Evolutionary conservation across 495 filamentous ascomycete genomes (phyloP).

Genomic region (Ramalina intermedia): DNA sequence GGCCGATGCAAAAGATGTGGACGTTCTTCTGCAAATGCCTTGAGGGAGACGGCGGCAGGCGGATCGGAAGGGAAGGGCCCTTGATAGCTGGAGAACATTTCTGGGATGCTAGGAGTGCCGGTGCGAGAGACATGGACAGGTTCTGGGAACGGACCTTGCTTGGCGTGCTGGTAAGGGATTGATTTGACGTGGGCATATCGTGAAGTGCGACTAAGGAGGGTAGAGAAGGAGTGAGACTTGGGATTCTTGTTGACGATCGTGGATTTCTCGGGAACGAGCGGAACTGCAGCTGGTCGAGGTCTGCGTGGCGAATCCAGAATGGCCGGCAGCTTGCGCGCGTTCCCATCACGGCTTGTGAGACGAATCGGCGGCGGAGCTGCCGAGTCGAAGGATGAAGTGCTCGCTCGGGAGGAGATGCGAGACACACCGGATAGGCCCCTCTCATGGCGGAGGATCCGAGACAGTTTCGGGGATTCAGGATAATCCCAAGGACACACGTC

Average conservation of each 20-base stretch:
- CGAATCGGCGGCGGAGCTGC: conserved; percentile 11
- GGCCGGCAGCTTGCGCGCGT: no score
- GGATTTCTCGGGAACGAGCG: not conserved
- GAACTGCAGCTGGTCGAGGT: not conserved
- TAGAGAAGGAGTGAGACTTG: not conserved
- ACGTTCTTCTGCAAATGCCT: no score
- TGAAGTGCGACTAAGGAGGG: not conserved
- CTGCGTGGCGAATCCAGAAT: not conserved
- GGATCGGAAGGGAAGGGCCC: not conserved
- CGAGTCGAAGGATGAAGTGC: conserved; percentile 9
- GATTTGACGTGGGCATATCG: not conserved
- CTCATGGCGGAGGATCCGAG: not conserved
- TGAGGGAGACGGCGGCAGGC: no score
- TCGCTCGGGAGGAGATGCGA: not conserved
- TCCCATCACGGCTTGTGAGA: not conserved
- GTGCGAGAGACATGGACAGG: not conserved
- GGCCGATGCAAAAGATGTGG: no score
- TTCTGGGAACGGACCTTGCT: not conserved
- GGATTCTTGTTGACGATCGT: not conserved
- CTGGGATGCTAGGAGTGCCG: not conserved
- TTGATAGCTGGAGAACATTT: not conserved
- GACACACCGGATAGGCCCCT: not conserved
- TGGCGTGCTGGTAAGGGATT: conserved; percentile 2
- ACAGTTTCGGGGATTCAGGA: not conserved
- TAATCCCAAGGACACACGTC: conserved; percentile 2